These are phyloP conservation scores for Fomitiporia mediterranea DNA, from an alignment of 1,284 basidiomycete genomes.

Conservation along the genomic window DNA sequence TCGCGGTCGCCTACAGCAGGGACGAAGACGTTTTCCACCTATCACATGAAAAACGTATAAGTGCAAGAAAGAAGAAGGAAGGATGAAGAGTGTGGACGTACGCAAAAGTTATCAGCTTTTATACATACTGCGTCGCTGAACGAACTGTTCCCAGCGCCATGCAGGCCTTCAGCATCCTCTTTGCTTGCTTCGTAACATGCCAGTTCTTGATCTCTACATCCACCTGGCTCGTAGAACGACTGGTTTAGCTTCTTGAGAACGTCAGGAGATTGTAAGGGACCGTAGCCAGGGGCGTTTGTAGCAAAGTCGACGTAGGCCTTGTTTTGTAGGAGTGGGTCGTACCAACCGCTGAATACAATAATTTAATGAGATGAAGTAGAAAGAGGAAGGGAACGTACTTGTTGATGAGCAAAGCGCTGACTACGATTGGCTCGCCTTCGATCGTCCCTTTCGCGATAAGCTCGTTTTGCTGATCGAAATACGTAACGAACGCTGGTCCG, in stretches of 20 bases:
- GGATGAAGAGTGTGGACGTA: slow-evolving; percentile 29
- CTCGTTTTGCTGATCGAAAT: slow-evolving; percentile 61
- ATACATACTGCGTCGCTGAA: slow-evolving; percentile 45
- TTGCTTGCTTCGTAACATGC: slow-evolving; percentile 47
- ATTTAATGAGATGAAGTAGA: background rate
- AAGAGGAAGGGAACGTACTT: slow-evolving; percentile 27
- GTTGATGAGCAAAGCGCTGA: slow-evolving; percentile 41
- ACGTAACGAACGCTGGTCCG: slow-evolving; percentile 58
- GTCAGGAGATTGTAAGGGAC: slow-evolving; percentile 46
- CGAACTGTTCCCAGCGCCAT: slow-evolving; percentile 32
- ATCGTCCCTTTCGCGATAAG: slow-evolving; percentile 42
- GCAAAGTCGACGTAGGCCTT: slow-evolving; percentile 58
- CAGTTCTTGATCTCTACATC: slow-evolving; percentile 48
- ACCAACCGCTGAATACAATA: slow-evolving; percentile 49
- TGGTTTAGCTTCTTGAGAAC: slow-evolving; percentile 45
- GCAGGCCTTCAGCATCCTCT: slow-evolving; percentile 17
- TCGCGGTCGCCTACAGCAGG: slow-evolving; percentile 51
- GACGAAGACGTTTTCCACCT: slow-evolving; percentile 45
- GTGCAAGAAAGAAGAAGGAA: background rate
- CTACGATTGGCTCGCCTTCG: slow-evolving; percentile 33
- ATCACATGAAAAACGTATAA: background rate
- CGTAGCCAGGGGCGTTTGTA: slow-evolving; percentile 58
- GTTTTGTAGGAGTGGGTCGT: slow-evolving; percentile 59
- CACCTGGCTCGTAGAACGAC: slow-evolving; percentile 42
- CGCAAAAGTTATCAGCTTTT: slow-evolving; percentile 52